Base-by-base conservation (phyloP, 352 stramenopile genomes). In the Peronospora destructor region DNA sequence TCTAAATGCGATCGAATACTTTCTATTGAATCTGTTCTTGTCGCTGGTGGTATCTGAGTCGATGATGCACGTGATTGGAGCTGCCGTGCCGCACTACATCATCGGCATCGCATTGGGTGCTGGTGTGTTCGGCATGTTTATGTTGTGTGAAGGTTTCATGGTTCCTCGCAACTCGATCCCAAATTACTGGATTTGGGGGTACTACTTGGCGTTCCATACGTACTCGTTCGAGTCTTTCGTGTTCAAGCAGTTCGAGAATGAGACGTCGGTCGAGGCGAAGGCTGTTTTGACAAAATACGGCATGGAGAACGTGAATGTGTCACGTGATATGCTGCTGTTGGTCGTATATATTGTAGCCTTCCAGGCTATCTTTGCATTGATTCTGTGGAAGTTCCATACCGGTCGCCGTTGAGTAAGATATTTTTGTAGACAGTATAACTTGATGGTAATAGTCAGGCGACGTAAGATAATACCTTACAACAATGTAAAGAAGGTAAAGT, bases 131-230 rank as follows among this genome's bases (percentile, higher is more conserved):
- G 78, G 80, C 13, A 84, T 94, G 56, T 86, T 90, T 45, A 89
- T 86, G 71, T 59, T 89, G 9, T 85, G 73, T 33, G 71, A 89
- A 38, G 84, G 81, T 11, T 91, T 92, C 60, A 85, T 92, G 63
- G 67, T 89, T 23, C 67, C 74, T 10, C 61, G 43, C 16, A 35
- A 61, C 21, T 56, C 61, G 34, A 90, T 94, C 46, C 77, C 77
- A 13, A 28, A 42, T 36, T 85, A 84, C 57, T 84, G 83, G 66
- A 71, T 68, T 35, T 95, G 84, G 84, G 66, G 67, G n/a, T 87
- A 93, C 59, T 90, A 92, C 66, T 36, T 90, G 6, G 73, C 73
- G 7, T 90, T 94, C 59, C 83, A 90, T 62, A 85, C 81, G 36
- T 92, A 91, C 49, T 69, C 67, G 39, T 89, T 94, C 61, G 56